Base-by-base conservation (phyloP, 2,329 filamentous ascomycete species). In the Colletotrichum acutatum region DNA sequence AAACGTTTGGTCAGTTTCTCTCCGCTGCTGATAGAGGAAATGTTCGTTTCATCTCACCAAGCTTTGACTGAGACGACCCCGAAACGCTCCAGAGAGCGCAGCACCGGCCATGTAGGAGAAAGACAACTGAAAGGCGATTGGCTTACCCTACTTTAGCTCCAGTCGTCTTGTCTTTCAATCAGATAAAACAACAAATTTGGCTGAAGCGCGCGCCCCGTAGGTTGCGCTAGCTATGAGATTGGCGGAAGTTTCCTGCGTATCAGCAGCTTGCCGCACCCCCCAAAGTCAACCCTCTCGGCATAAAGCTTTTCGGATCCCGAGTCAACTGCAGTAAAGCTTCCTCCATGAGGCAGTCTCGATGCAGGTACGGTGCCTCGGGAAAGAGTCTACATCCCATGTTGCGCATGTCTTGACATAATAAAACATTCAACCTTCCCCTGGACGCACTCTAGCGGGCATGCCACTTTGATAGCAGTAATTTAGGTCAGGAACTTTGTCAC, bases 11-110 rank as follows among this genome's bases (percentile, higher is more conserved):
- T n/a, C n/a, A 4, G 19, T n/a, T n/a, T 49, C 42, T n/a, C 42
- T 49, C 8, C 19, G 11, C 6, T 9, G 34, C 32, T 1, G 6
- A n/a, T 42, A 14, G 32, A 8, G 16, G 58, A 26, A 8, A 16
- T 34, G 34, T 11, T 46, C 19, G 52, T 53, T 58, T 65, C 4
- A 63, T 16, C 22, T n/a, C 26, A 54, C 22, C 56, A 60, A 71
- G 56, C 49, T 71, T 68, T 53, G 32, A 28, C 49, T 71, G 68
- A 71, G 57, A 60, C 68, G 49, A 60, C 16, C 49, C 24, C 57
- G 57, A 62, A 71, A 62, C 57, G 26, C 28, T 2, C 9, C 26
- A 8, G 7, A 5, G 9, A 5, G 2, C 16, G 19, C n/a, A 28
- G 42, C 11, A 8, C 14, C 19, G 12, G 60, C 28, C 59, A 14